Evolutionary conservation across 2,329 filamentous ascomycete genomes (phyloP), one percentile per base, ranked within the genome.

Genomic region (Colletotrichum sp.): DNA sequence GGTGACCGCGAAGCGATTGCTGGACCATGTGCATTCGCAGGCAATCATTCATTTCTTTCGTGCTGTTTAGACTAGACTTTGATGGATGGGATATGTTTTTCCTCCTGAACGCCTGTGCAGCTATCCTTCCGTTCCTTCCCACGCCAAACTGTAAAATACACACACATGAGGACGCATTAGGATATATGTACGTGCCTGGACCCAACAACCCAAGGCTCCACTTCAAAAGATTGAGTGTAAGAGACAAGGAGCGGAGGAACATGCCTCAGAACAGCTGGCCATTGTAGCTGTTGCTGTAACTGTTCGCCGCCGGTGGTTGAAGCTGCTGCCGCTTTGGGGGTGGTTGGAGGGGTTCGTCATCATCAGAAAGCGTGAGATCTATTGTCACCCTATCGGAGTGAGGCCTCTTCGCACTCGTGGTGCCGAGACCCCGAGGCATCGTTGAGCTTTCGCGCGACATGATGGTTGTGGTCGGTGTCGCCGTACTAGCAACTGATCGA

Each of bases 291-390:
- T 71, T 77, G 55, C 63, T 64, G 10, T 76, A 69, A 44, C 16
- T 72, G 7, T 67, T 76, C n/a, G 71, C 26, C 10, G 63, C 18
- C 39, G 77, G 72, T 8, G 66, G 59, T n/a, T 77, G 69, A 39
- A 78, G 21, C 55, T 85, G 84, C 76, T 88, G 87, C 65, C 90
- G 86, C 82, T 92, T 92, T 7, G 83, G 84, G 4, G 85, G 81
- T 6, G 87, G 84, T 63, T 87, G 86, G 21, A 89, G 88, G 52
- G 90, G 89, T 71, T 88, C 86, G 69, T 91, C 90, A 69, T 91
- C 89, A 74, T 91, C 90, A 68, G 87, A 86, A 8, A 91, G 81
- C 1, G 91, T 93, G 77, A 93, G 82, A 79, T 93, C 91, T 77
- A 93, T 77, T 18, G 75, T 92, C 4, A 92, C 88, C 36, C 65